phyloP scores from a whole-genome alignment of 2,329 filamentous ascomycete genomes.

The Microdochium trichocladiopsis region DNA sequence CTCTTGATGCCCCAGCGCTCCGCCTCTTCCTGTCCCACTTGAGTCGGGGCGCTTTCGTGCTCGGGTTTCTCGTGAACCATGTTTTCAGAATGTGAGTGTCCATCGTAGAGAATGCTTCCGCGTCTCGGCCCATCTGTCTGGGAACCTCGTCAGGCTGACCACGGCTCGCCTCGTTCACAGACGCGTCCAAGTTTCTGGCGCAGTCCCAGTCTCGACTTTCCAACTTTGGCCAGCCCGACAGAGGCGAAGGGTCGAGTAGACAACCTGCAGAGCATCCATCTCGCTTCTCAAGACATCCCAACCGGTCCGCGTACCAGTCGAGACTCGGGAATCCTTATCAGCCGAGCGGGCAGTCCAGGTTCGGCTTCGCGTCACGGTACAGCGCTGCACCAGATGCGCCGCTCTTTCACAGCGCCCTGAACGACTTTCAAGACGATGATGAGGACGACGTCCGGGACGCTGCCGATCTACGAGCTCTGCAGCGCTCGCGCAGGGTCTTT shows the following conservation, averaged over 20 bases:
- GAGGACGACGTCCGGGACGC: slow-evolving; percentile 90
- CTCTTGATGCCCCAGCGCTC: slow-evolving; percentile 5
- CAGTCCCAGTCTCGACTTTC: slow-evolving; percentile 92
- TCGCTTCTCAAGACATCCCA: slow-evolving; percentile 19
- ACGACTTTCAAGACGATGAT: slow-evolving; percentile 88
- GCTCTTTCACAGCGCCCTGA: slow-evolving; percentile 86
- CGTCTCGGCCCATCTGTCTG: neutral
- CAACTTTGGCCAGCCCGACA: slow-evolving; percentile 35
- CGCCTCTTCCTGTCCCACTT: neutral
- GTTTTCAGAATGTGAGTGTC: slow-evolving; percentile 82
- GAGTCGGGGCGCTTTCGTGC: neutral
- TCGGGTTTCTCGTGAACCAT: slow-evolving; percentile 30
- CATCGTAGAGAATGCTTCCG: neutral
- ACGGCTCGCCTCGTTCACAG: slow-evolving; percentile 37
- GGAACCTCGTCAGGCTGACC: neutral
- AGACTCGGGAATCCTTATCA: slow-evolving; percentile 70
- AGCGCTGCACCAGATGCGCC: slow-evolving; percentile 71
- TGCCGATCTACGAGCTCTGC: slow-evolving; percentile 88
- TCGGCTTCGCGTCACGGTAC: slow-evolving; percentile 77
- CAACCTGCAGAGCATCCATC: slow-evolving; percentile 9
- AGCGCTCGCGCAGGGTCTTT: slow-evolving; percentile 83
- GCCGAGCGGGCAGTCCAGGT: slow-evolving; percentile 55
- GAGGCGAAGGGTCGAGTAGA: slow-evolving; percentile 1
- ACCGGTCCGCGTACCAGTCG: slow-evolving; percentile 19
- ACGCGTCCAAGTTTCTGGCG: slow-evolving; percentile 92